Percentiles rank a stretch among this genome's conserved stretches.
Evolutionary conservation across 176 grass and related monocot species (phyloP).

Genomic region (Avena insularis): DNA sequence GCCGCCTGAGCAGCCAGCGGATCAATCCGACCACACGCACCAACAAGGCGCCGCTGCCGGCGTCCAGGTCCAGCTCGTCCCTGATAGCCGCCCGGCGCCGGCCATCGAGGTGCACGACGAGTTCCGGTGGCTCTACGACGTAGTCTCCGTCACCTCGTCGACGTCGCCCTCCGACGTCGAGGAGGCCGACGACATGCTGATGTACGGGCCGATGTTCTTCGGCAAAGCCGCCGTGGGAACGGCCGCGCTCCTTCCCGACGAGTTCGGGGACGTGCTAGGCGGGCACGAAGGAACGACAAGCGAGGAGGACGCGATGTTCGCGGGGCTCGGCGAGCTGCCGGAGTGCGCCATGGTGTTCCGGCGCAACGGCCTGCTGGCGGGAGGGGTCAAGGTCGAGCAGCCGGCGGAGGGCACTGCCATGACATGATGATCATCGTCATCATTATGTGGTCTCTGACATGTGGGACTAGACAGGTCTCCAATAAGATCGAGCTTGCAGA

Average conservation of each 20-base stretch:
- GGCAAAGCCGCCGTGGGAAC: constrained; percentile 42
- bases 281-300: not conserved
- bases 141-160: constrained; percentile 58
- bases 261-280: constrained; percentile 43
- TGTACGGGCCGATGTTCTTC: constrained; percentile 66
- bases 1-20: constrained; percentile 14
- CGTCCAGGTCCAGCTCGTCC: not conserved
- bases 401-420: constrained; percentile 45
- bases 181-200: constrained; percentile 53
- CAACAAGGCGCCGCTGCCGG: not conserved
- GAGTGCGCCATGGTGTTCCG: constrained; percentile 86
- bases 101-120: constrained; percentile 63
- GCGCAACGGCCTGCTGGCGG: constrained; percentile 41
- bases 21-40: constrained; percentile 34
- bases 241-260: constrained; percentile 51
- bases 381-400: constrained; percentile 51
- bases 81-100: constrained; percentile 10
- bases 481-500: constrained; percentile 44
- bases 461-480: not conserved
- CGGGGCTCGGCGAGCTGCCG: constrained; percentile 75
- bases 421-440: constrained; percentile 23
- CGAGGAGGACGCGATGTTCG: constrained; percentile 84
- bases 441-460: not conserved
- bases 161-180: constrained; percentile 51
- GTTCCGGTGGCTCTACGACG: constrained; percentile 78